Evolutionary conservation across 495 filamentous ascomycete species (phyloP), one percentile per base, ranked within the genome.

Genomic region (Penicillium desertorum): DNA sequence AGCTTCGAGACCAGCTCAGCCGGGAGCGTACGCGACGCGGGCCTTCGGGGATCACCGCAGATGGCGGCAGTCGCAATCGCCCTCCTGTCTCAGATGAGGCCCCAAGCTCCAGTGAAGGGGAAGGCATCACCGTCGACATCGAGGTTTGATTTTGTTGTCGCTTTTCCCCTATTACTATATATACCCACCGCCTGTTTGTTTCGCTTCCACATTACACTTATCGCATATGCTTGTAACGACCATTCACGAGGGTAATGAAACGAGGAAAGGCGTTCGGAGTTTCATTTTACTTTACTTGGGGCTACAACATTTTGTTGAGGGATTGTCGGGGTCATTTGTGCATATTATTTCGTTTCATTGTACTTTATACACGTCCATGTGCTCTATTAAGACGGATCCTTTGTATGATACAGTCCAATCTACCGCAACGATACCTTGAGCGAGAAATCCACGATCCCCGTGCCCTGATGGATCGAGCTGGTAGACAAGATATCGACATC

Each of bases 401-500:
- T 45, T 34, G 42, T 43, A 58, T 50, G 44, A 59, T 51, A 59
- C 51, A 65, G 48, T 45, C 20, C 58, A 54, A 25, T 17, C 55
- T 62, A 73, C 45, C 71, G 68, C 62, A 77, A 51, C 17, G 74
- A 77, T 51, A 98, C 91, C 81, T 98, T 98, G 42, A 98, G 80
- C 7, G 92, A 96, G 68, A 96, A 97, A 68, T 98, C 94, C 41
- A 98, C 85, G 72, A 96, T 92, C 42, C 84, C 81, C 5, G 91
- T 90, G 2, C 95, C 93, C 76, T 98, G 94, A 70, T 98, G 94
- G 61, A 98, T 96, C 41, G 90, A 91, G 65, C 93, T 97, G 29
- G 92, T 96, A 22, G 90, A 96, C 59, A 97, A 81, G 61, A 98
- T 89, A 77, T 98, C 94, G 62, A 98, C 84, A 78, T 96, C 90